Evolutionary conservation across 1,139 yeast genomes (phyloP), one percentile per base, ranked within the genome.

Genomic region (Sugiyamaella japonica): DNA sequence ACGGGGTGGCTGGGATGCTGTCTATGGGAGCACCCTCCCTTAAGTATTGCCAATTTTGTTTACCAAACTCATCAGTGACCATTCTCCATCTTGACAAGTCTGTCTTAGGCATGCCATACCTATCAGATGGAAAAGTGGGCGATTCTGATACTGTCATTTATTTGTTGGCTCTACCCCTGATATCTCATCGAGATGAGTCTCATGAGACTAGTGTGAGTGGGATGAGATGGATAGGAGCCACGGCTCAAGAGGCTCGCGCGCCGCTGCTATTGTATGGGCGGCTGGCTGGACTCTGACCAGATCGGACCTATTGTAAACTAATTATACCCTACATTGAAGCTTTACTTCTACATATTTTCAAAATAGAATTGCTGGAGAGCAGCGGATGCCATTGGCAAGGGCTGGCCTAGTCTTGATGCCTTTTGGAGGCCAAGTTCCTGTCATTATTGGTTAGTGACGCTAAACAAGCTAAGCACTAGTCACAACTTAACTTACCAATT

Each of bases 1-100:
- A 72, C 25, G 63, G 61, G 13, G 72, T 58, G 10, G 66, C 65
- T n/a, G 54, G 54, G 9, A 39, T 54, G 36, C 54, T 50, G 5
- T 76, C 78, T 7, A 63, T 61, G 1, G 59, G 58, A 8, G 73
- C 65, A 7, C 73, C 77, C 36, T 71, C 74, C 0, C 73, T 62
- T 20, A 84, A 64, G 68, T 88, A 93, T 36, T 81, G 84, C 99
- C 99, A 93, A 50, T 80, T 78, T 65, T 89, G 89, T 17, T 88
- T 78, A 12, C 98, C 99, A 23, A 86, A 72, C 32, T 80, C 79
- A 56, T 85, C 86, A 0, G 87, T 80, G 20, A 80, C 70, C 41
- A 93, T 76, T 59, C 96, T 76, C 99, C 99, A 93, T 29, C 83
- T 76, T 1, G 70, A 63, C 1, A 80, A 79, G 61, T 93, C 96